Evolutionary conservation across 306 rosid species (phyloP), one percentile per base, ranked within the genome.

Genomic region (Lagenaria siceraria): DNA sequence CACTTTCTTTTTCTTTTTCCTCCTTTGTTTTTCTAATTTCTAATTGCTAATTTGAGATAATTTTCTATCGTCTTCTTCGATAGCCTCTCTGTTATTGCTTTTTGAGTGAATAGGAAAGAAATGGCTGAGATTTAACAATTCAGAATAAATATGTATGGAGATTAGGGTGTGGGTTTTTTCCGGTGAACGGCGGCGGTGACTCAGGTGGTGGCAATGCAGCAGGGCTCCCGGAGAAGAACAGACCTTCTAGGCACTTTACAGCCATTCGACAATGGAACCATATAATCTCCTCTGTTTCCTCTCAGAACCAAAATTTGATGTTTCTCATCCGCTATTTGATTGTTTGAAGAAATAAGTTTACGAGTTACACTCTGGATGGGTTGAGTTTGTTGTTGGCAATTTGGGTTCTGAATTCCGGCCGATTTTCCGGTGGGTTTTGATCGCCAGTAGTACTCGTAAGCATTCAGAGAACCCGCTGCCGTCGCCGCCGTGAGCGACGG

Each of bases 151-250:
- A 13, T 61, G 42, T 77, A 42, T 29, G 74, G 72, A 77, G 55
- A 22, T 56, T 75, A 19, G 36, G 33, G 15, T 55, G 21, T n/a
- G 66, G 53, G 15, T 36, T 70, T 24, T 29, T 56, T 3, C 48
- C 62, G 52, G 35, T 6, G 19, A 12, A 18, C 14, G 53, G 42
- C 11, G 52, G 17, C 10, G 74, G 74, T 5, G 42, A 54, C 22
- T 91, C 87, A 94, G 43, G 98, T 88, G 72, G 96, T 89, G 84
- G 98, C 98, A 82, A 95, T 88, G 89, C 97, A 95, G 69, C 82
- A 78, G 3, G 92, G 92, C 83, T 90, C 90, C 97, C 91, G 82
- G 48, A 89, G 80, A 6, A 88, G 89, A 24, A 90, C 81, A 18
- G 97, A 84, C 84, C 89, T 88, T 88, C 91, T 86, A 0, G 89